Base-by-base conservation (phyloP, 148 eudicot species). In the Hydrangea macrophylla region DNA sequence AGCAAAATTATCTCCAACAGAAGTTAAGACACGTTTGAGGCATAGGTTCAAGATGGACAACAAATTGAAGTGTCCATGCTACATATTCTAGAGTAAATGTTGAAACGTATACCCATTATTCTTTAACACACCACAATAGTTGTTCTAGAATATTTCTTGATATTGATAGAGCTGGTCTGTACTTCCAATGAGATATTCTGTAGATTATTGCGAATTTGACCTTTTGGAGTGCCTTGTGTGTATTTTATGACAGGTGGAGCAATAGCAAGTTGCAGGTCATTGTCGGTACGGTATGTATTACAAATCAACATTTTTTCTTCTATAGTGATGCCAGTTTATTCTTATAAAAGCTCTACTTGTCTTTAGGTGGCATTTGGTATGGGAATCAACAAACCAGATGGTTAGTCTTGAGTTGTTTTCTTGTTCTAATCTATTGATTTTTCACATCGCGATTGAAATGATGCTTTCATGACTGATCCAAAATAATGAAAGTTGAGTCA, bases 311-410 rank as follows among this genome's bases (percentile, higher is more conserved):
- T 18, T 27, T 15, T 1, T 72, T 28, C n/a, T 53, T 23, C 28
- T 22, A 39, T 31, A 44, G 42, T 55, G 25, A 55, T 58, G 27
- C 31, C 22, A 13, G 39, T 50, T 28, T 25, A 36, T 57, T 17
- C 37, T 55, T 50, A 20, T 71, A n/a, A 64, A 54, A 39, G 8
- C 45, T 60, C 40, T 60, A 24, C 48, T 62, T 75, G 63, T 55
- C 71, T 73, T 64, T 85, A 94, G 98, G 97, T 94, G 68, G 99
- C 99, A 54, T 94, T 94, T 84, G 99, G 99, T 35, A 94, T 94
- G 99, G 99, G 99, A 70, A 94, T 94, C 72, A 94, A 94, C 81
- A 94, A 94, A 79, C 99, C 99, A 55, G 99, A 94, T 87, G 99
- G 98, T 94, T 65, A 75, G 96, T 90, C 63, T 79, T 59, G 68